Evolutionary conservation across 2,329 filamentous ascomycete species (phyloP).

Genomic region (Venturiaceae sp.): DNA sequence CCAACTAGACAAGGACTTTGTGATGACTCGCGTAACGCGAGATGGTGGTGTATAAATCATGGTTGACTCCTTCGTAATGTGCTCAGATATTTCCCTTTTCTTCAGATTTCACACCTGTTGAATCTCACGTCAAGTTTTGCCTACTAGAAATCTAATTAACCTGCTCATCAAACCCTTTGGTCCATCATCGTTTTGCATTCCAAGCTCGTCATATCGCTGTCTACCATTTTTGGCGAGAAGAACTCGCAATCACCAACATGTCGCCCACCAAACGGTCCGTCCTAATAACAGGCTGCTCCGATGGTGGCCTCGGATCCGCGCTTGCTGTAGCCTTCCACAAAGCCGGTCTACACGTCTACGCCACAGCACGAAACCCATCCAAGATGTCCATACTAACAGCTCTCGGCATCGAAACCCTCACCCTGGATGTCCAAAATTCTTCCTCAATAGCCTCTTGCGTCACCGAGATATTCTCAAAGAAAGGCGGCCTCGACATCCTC

Average conservation of each 20-base stretch:
- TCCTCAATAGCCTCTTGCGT: constrained; percentile 16
- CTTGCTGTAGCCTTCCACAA: constrained; percentile 28
- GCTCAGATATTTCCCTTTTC: too few species aligned
- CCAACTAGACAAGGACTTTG: background rate
- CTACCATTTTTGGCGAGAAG: too few species aligned
- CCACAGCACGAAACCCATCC: constrained; percentile 27
- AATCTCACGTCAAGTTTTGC: too few species aligned
- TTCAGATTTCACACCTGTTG: too few species aligned
- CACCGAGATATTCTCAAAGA: background rate
- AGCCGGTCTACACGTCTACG: constrained; percentile 29
- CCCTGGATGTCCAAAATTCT: constrained; percentile 22
- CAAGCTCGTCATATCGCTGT: too few species aligned
- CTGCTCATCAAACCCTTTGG: background rate
- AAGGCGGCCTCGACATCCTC: constrained; percentile 3
- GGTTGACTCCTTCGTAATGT: background rate
- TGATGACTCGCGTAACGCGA: background rate
- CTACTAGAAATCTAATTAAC: too few species aligned
- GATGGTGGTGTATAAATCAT: background rate
- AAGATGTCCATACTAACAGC: constrained; percentile 19
- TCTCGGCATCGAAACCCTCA: constrained; percentile 17
- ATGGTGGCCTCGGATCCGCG: constrained; percentile 30
- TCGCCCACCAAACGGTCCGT: background rate
- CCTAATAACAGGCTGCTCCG: constrained; percentile 12
- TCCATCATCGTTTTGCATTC: too few species aligned
- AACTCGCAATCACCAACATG: background rate